Base-by-base conservation (phyloP, 257 asterid species). In the Fraxinus pennsylvanica region DNA sequence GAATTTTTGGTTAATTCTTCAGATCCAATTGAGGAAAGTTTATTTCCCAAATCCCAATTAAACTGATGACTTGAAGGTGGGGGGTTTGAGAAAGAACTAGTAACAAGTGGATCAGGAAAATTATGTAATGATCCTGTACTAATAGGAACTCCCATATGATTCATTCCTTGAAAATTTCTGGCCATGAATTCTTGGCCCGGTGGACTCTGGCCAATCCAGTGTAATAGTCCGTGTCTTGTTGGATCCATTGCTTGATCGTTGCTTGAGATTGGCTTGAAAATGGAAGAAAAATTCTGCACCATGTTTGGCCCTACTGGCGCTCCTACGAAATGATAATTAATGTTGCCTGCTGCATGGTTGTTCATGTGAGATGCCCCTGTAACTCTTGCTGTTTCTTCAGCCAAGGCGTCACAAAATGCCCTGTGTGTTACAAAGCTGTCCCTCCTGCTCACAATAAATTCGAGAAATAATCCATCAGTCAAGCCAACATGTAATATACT, bases 371-470 rank as follows among this genome's bases (percentile, higher is more conserved):
- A 80, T 35, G 93, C 91, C 29, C 97, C 94, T 36, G 92, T 85
- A 73, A 92, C 75, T 85, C 97, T 85, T 33, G 98, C 97, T 0
- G 97, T 92, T 81, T 94, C 98, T 83, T 91, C 97, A 0, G 97
- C 97, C 74, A 94, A 74, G 76, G 98, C 98, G 25, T 94, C 98
- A 75, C 98, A 94, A 76, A 94, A 94, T 8, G 98, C 98, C 68
- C 98, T 89, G 73, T 94, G 98, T 19, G 98, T 94, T 83, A 91
- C 91, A 86, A 94, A 94, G 88, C 98, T 94, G 57, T 94, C 98
- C 75, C 97, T 81, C 93, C 98, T 94, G 81, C 41, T 19, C 78
- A 65, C 68, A 63, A 5, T 21, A 82, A 73, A 25, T 38, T 57
- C 29, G 27, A 57, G n/a, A 54, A 19, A n/a, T n/a, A 17, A 54